phyloP scores from a whole-genome alignment of 352 stramenopile genomes.

The Thraustotheca clavata region DNA sequence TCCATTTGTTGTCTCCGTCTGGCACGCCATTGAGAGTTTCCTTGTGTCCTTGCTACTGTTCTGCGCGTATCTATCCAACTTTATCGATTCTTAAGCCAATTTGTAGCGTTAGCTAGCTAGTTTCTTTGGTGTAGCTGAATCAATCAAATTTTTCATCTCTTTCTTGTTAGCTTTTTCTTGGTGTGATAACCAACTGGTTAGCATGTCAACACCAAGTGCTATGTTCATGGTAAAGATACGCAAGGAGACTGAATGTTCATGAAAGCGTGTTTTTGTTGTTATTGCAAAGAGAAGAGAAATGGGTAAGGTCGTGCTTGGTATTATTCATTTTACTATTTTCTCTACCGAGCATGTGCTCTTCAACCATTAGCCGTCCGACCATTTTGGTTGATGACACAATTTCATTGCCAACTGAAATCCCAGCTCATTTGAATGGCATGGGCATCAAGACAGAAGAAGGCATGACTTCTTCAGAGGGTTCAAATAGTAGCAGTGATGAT shows the following conservation, averaged over 20 bases:
- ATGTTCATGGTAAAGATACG: slow-evolving; percentile 4
- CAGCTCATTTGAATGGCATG: neutral
- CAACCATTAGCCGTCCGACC: neutral
- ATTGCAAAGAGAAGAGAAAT: neutral
- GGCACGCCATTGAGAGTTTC: too few relatives aligned
- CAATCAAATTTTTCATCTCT: too few relatives aligned
- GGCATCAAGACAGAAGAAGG: too few relatives aligned
- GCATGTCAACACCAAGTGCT: neutral
- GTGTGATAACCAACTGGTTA: neutral
- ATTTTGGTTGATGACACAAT: neutral
- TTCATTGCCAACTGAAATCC: neutral
- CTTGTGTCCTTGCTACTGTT: too few relatives aligned
- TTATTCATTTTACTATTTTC: neutral
- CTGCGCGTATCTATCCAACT: too few relatives aligned
- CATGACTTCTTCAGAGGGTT: neutral
- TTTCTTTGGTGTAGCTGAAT: too few relatives aligned
- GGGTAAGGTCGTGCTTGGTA: neutral
- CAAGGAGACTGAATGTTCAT: too few relatives aligned
- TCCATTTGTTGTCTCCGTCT: too few relatives aligned
- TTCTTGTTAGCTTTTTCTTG: too few relatives aligned
- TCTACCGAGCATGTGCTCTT: neutral
- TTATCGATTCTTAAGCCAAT: too few relatives aligned
- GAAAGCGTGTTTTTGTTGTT: neutral
- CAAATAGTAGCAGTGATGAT: neutral
- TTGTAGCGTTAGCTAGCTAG: too few relatives aligned